These are phyloP conservation scores for Paramecium sonneborni DNA, from an alignment of 73 alveolate genomes.

Conservation along the genomic window DNA sequence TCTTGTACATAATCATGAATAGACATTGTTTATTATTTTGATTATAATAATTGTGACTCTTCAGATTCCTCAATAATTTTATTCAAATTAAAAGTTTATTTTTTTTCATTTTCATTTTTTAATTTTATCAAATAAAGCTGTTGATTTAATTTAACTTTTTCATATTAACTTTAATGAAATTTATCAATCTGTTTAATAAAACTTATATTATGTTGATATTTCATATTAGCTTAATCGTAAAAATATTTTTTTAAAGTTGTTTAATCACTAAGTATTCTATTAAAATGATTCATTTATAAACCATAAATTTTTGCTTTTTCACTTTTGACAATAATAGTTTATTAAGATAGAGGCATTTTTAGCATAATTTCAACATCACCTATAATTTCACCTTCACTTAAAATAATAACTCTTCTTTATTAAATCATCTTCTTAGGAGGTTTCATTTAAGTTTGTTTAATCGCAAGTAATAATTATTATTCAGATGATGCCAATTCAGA, in stretches of 20 bases:
- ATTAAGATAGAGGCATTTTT: neutral
- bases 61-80: neutral
- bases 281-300: slow-evolving; percentile 25
- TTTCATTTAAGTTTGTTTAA: slow-evolving; percentile 17
- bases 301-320: slow-evolving; percentile 31
- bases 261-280: slow-evolving; percentile 34
- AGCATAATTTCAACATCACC: slow-evolving; percentile 49
- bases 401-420: neutral
- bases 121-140: neutral
- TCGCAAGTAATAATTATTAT: slow-evolving; percentile 16
- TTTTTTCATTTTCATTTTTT: neutral
- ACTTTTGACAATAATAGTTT: neutral
- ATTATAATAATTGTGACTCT: neutral
- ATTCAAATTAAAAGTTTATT: neutral
- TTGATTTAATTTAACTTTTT: slow-evolving; percentile 1
- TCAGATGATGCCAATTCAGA: slow-evolving; percentile 1
- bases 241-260: neutral
- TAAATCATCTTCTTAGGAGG: neutral
- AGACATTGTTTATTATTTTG: neutral
- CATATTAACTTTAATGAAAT: slow-evolving; percentile 10
- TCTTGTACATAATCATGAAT: slow-evolving; percentile 9
- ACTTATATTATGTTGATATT: neutral
- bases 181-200: neutral
- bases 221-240: neutral
- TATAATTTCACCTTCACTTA: neutral